Percentiles rank a stretch among this genome's conserved stretches.
These are phyloP conservation scores for Nicotiana rustica DNA, from an alignment of 305 asterid genomes.

Conservation along the genomic window DNA sequence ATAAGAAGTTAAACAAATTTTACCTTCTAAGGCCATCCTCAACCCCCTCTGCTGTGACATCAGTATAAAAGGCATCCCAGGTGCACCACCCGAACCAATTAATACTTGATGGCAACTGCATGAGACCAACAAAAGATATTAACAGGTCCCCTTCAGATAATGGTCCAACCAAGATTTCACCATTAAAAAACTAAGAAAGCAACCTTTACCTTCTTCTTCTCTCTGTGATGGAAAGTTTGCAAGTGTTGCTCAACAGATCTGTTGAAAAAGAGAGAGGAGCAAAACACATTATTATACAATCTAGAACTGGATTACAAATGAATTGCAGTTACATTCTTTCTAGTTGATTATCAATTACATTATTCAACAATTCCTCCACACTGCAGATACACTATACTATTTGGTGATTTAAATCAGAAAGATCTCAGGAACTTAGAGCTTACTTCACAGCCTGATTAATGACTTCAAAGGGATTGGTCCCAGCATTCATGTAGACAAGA, in stretches of 20 bases:
- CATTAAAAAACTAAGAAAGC: conserved; percentile 20
- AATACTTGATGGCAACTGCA: conserved; percentile 78
- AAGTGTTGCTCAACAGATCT: conserved; percentile 86
- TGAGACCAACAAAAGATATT: conserved; percentile 36
- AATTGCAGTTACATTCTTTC: neutral
- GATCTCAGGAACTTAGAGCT: conserved; percentile 39
- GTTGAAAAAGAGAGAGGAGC: conserved; percentile 35
- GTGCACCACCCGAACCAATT: conserved; percentile 99
- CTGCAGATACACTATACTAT: neutral
- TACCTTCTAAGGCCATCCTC: conserved; percentile 92
- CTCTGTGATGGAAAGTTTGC: conserved; percentile 93
- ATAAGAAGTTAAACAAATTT: neutral
- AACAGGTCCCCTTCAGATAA: conserved; percentile 13
- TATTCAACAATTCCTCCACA: conserved; percentile 18
- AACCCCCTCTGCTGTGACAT: conserved; percentile 96
- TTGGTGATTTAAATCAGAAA: conserved; percentile 21
- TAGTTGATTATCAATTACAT: neutral
- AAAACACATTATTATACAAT: neutral
- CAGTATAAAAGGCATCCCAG: conserved; percentile 99
- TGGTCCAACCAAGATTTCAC: conserved; percentile 23
- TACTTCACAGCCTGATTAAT: conserved; percentile 93
- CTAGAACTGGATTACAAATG: neutral
- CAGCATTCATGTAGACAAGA: conserved; percentile 92
- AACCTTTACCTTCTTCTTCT: conserved; percentile 73
- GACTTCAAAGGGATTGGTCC: conserved; percentile 93